These are phyloP conservation scores for Pythium oligandrum DNA, from an alignment of 352 stramenopile species.

Conservation along the genomic window DNA sequence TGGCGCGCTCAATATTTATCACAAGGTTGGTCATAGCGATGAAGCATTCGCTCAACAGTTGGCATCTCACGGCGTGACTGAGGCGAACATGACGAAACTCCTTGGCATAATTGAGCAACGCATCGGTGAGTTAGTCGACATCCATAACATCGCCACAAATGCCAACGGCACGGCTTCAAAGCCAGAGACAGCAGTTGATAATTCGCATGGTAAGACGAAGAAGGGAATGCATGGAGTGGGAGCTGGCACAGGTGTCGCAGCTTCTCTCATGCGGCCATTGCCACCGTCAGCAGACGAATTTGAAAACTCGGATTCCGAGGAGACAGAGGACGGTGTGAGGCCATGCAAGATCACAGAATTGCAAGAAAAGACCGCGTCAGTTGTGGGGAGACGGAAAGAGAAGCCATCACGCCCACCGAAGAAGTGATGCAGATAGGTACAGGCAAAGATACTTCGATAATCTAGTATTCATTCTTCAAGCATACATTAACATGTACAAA, in stretches of 20 bases:
- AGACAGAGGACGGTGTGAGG: constrained; percentile 59
- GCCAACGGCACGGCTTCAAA: constrained; percentile 26
- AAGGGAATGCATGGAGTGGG: neutral
- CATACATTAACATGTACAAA: constrained; percentile 6
- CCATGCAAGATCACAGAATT: constrained; percentile 75
- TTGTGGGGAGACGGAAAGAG: constrained; percentile 61
- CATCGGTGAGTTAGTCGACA: constrained; percentile 80
- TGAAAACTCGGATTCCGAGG: constrained; percentile 66
- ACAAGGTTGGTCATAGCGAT: constrained; percentile 75
- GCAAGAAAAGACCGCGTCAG: constrained; percentile 69
- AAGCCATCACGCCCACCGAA: constrained; percentile 34
- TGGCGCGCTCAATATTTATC: constrained; percentile 69
- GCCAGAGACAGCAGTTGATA: constrained; percentile 11
- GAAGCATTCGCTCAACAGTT: constrained; percentile 72
- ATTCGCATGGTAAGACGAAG: neutral
- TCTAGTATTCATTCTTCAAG: constrained; percentile 1
- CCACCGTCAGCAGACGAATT: constrained; percentile 70
- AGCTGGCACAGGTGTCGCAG: constrained; percentile 8
- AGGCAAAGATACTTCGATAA: too few species aligned
- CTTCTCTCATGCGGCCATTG: constrained; percentile 35
- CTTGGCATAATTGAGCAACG: constrained; percentile 83
- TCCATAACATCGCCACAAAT: constrained; percentile 81
- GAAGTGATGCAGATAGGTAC: constrained; percentile 6
- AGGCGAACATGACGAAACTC: constrained; percentile 76
- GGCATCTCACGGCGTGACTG: constrained; percentile 62